A percentile compares a stretch with the other conserved stretches of the same genome.
phyloP scores from a whole-genome alignment of 2,329 filamentous ascomycete genomes.

The Talaromyces sp. region DNA sequence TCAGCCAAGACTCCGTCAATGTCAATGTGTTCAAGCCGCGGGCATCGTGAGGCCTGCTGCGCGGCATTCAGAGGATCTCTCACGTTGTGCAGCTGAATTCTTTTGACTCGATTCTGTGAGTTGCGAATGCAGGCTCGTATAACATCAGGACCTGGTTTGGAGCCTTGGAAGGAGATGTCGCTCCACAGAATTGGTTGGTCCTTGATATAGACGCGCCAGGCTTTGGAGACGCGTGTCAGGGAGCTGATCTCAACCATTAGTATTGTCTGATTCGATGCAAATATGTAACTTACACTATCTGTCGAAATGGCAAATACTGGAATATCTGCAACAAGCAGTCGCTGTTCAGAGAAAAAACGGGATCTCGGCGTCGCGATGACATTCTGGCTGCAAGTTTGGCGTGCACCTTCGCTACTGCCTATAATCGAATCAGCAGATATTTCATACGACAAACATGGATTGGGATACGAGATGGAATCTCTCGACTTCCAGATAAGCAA shows the following conservation, averaged over 20 bases:
- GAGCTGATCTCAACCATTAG: background rate
- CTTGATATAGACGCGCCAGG: slow-evolving; percentile 18
- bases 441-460: background rate
- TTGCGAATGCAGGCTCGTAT: slow-evolving; percentile 13
- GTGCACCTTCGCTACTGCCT: slow-evolving; percentile 14
- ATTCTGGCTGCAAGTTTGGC: slow-evolving; percentile 14
- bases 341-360: slow-evolving; percentile 9
- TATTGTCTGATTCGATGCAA: background rate
- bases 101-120: slow-evolving; percentile 13
- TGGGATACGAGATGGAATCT: background rate
- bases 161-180: slow-evolving; percentile 16
- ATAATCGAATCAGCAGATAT: background rate
- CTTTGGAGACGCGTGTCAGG: slow-evolving; percentile 14
- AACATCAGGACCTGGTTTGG: background rate
- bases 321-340: slow-evolving; percentile 20
- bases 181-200: slow-evolving; percentile 15
- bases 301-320: slow-evolving; percentile 14
- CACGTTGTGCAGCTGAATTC: slow-evolving; percentile 14
- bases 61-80: slow-evolving; percentile 7
- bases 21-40: slow-evolving; percentile 16
- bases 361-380: slow-evolving; percentile 10
- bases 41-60: slow-evolving; percentile 9
- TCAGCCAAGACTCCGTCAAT: slow-evolving; percentile 5
- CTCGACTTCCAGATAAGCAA: too few species aligned
- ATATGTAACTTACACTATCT: slow-evolving; percentile 15